Percentiles rank a stretch among this genome's conserved stretches.
phyloP scores from a whole-genome alignment of 2,329 filamentous ascomycete species.

The Chaetomium sp. region DNA sequence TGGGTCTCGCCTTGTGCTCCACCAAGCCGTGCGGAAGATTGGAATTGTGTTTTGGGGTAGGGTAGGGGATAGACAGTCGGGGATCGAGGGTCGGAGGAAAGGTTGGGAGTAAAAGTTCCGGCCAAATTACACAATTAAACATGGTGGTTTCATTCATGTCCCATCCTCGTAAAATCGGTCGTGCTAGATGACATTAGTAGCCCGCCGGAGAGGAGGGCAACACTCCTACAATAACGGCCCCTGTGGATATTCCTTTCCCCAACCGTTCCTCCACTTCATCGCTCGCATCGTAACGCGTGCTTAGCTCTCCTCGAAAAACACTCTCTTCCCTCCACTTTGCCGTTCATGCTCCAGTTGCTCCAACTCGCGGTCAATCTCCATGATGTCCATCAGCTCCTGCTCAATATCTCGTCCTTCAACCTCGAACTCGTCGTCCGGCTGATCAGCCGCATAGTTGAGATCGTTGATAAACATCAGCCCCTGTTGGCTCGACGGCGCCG shows the following conservation, averaged over 20 bases:
- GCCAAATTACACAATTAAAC: background rate
- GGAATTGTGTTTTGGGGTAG: constrained; percentile 1
- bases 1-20: constrained; percentile 69
- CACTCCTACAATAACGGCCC: too few species aligned
- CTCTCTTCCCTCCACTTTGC: constrained; percentile 43
- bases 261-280: background rate
- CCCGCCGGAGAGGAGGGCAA: constrained; percentile 19
- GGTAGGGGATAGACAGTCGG: constrained; percentile 5
- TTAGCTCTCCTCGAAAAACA: constrained; percentile 43
- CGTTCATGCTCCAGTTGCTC: constrained; percentile 47
- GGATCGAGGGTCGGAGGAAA: background rate
- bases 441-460: constrained; percentile 47
- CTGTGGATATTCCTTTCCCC: background rate
- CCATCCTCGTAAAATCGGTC: constrained; percentile 7
- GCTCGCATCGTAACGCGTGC: background rate
- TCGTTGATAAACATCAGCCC: constrained; percentile 46
- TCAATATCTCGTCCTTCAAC: constrained; percentile 47
- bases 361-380: constrained; percentile 57
- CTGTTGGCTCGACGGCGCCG: constrained; percentile 23
- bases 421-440: constrained; percentile 42
- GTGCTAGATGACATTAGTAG: constrained; percentile 15
- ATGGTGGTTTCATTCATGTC: constrained; percentile 3
- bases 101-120: constrained; percentile 8
- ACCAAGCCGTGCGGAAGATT: constrained; percentile 60
- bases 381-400: constrained; percentile 57